Conservation (phyloP, 2,329 filamentous ascomycete species). For the Exserohilum rostratum region DNA sequence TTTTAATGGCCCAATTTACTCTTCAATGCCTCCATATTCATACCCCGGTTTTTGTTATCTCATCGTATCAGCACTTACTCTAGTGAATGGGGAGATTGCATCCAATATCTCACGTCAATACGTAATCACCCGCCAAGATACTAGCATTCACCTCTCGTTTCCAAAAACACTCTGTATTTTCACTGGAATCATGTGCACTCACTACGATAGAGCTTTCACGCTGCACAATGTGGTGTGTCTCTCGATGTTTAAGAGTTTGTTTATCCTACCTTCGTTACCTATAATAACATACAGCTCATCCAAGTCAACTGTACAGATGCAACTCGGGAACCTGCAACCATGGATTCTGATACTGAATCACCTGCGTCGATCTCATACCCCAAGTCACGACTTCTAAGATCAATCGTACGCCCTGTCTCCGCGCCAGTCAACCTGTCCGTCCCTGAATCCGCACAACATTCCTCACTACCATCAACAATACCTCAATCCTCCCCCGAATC, state of each 20-base stretch:
- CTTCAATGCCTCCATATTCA: too few species aligned
- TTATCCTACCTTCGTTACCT: not conserved
- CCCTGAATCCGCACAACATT: not conserved
- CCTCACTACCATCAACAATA: not conserved
- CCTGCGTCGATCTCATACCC: not conserved
- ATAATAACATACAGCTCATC: not conserved
- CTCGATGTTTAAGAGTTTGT: not conserved
- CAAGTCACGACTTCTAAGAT: not conserved
- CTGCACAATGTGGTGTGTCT: not conserved
- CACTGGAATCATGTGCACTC: not conserved
- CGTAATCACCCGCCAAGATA: constrained; percentile 6
- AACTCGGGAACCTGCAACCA: not conserved
- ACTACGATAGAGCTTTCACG: not conserved
- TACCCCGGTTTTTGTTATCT: not conserved
- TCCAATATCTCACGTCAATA: not conserved
- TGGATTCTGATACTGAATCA: not conserved
- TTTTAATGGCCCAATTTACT: not conserved
- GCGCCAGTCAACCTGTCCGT: constrained; percentile 1
- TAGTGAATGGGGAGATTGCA: not conserved
- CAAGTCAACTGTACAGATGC: not conserved
- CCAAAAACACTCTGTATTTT: too few species aligned
- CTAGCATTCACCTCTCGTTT: not conserved
- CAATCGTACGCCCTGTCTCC: constrained; percentile 13
- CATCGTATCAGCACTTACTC: not conserved
- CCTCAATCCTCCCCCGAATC: not conserved